Percentiles rank a stretch among this genome's conserved stretches.
Conservation (phyloP, 2,329 filamentous ascomycete species). For the Beauveria varroae region DNA sequence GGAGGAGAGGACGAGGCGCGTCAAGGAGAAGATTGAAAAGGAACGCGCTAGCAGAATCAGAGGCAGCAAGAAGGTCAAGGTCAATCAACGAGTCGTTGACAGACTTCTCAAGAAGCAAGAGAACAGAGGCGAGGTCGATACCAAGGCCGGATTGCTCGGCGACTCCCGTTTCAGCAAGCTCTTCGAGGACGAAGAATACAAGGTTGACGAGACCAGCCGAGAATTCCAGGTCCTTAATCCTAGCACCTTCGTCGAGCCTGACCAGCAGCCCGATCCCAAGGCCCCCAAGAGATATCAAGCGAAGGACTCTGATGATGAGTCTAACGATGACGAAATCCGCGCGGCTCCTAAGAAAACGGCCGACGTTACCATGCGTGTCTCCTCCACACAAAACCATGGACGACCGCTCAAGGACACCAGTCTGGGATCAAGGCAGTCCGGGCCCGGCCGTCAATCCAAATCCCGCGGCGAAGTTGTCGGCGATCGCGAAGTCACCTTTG, state of each 20-base stretch:
- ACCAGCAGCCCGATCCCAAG: constrained; percentile 26
- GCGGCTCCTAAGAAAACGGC: constrained; percentile 20
- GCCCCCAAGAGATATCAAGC: constrained; percentile 29
- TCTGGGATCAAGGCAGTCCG: constrained; percentile 49
- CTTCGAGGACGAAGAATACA: constrained; percentile 90
- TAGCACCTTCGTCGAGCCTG: constrained; percentile 52
- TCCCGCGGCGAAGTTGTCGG: constrained; percentile 45
- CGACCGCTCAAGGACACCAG: constrained; percentile 48
- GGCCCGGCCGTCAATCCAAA: constrained; percentile 39
- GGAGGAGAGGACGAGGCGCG: constrained; percentile 81
- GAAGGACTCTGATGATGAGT: constrained; percentile 37
- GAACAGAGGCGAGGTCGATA: constrained; percentile 49
- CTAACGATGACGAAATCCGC: constrained; percentile 28
- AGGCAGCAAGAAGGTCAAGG: constrained; percentile 94
- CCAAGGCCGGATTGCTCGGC: constrained; percentile 59
- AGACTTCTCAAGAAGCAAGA: constrained; percentile 62
- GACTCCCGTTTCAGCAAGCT: constrained; percentile 82
- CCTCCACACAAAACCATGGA: constrained; percentile 57
- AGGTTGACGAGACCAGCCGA: constrained; percentile 78
- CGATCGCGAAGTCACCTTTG: constrained; percentile 65
- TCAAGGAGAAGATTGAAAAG: constrained; percentile 94
- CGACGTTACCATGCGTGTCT: constrained; percentile 57
- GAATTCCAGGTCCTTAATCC: constrained; percentile 89
- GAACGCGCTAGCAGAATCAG: constrained; percentile 92
- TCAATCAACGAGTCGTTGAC: constrained; percentile 77